Evolutionary conservation across 192 early-diverging fungal species (phyloP).

Genomic region (Backusella luteola): DNA sequence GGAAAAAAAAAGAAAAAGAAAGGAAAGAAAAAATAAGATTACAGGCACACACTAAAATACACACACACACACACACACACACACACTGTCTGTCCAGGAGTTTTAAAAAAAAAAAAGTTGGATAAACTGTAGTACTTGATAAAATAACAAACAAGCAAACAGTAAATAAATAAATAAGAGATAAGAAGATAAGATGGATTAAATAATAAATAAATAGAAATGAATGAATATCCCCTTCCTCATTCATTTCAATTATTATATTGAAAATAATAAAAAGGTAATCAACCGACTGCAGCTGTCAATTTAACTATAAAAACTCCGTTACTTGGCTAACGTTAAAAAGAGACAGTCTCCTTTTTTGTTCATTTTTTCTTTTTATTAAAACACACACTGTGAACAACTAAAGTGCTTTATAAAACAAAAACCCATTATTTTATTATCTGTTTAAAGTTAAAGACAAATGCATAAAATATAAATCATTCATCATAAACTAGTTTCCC

Average conservation of each 20-base stretch:
- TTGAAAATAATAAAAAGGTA: background rate
- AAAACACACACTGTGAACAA: too few relatives aligned
- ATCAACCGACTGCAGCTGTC: background rate
- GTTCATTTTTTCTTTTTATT: background rate
- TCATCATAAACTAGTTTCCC: too few relatives aligned
- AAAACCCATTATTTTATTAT: too few relatives aligned
- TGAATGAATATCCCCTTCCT: too few relatives aligned
- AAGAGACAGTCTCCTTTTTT: background rate
- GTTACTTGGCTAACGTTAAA: background rate
- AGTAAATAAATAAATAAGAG: background rate
- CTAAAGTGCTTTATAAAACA: too few relatives aligned
- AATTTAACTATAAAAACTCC: constrained; percentile 4
- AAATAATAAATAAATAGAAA: background rate
- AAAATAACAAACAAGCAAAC: background rate
- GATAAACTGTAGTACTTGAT: background rate
- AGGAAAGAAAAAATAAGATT: background rate
- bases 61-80: background rate
- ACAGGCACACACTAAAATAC: background rate
- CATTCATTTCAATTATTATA: background rate
- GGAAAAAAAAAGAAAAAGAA: background rate
- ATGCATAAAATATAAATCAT: too few relatives aligned
- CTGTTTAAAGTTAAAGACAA: too few relatives aligned
- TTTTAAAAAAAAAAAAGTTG: background rate
- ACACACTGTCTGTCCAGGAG: background rate
- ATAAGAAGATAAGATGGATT: background rate